These are phyloP conservation scores for Fusarium hostae DNA, from an alignment of 2,329 filamentous ascomycete species.

Conservation along the genomic window DNA sequence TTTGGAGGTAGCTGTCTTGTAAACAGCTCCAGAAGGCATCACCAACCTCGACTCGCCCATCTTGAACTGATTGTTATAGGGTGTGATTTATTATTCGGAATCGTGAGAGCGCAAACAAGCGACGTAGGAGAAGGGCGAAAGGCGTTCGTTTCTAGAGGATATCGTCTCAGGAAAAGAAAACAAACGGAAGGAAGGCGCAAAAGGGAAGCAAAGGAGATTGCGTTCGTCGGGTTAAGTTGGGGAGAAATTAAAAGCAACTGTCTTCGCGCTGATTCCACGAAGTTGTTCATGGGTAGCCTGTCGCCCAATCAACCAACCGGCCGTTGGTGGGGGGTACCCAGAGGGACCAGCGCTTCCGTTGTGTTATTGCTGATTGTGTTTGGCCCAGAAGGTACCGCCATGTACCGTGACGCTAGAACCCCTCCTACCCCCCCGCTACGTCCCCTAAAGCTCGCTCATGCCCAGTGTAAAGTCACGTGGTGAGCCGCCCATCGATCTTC, in stretches of 20 bases:
- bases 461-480: slow-evolving; percentile 36
- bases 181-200: slow-evolving; percentile 15
- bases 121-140: background rate
- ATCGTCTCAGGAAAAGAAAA: slow-evolving; percentile 15
- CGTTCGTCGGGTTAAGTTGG: slow-evolving; percentile 37
- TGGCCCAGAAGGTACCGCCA: slow-evolving; percentile 14
- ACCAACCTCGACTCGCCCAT: slow-evolving; percentile 62
- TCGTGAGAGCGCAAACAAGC: slow-evolving; percentile 5
- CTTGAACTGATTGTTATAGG: slow-evolving; percentile 46
- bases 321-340: slow-evolving; percentile 43
- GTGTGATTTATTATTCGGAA: slow-evolving; percentile 26
- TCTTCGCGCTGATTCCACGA: slow-evolving; percentile 44
- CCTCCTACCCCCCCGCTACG: slow-evolving; percentile 16
- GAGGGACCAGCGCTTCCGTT: slow-evolving; percentile 25
- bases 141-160: background rate
- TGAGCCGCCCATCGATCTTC: background rate
- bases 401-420: slow-evolving; percentile 28
- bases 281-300: slow-evolving; percentile 35
- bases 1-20: background rate
- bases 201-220: slow-evolving; percentile 37
- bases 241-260: slow-evolving; percentile 46
- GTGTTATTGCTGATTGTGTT: slow-evolving; percentile 23
- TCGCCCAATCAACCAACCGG: slow-evolving; percentile 47
- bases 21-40: slow-evolving; percentile 4
- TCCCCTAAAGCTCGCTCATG: slow-evolving; percentile 20